Evolutionary conservation across 805 yeast species (phyloP).

Genomic region (Nakazawaea wickerhamii): DNA sequence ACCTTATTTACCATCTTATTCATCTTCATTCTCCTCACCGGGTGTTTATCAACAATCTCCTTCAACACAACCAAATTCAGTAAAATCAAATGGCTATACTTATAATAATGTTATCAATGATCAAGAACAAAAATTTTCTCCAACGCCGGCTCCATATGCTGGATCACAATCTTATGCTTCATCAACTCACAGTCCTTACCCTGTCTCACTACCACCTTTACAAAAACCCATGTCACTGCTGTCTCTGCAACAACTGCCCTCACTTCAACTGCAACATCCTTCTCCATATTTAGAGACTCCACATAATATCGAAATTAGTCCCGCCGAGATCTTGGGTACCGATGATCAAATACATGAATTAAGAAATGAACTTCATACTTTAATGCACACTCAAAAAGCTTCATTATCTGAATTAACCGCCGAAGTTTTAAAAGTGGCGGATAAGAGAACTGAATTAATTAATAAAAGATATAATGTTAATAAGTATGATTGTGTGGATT

Average conservation of each 20-base stretch:
- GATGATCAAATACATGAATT: conserved; percentile 27
- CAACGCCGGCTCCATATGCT: neutral
- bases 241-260: no score
- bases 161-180: neutral
- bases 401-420: conserved; percentile 39
- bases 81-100: neutral
- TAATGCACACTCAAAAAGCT: conserved; percentile 28
- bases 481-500: conserved; percentile 44
- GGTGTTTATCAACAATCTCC: conserved; percentile 1
- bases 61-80: neutral
- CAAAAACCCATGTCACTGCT: neutral
- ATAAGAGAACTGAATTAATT: conserved; percentile 31
- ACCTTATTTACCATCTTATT: conserved; percentile 1
- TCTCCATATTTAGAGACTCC: conserved; percentile 7
- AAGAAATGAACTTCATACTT: conserved; percentile 35
- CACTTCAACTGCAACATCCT: neutral
- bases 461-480: conserved; percentile 19
- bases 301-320: conserved; percentile 3
- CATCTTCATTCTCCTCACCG: neutral
- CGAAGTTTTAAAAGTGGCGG: conserved; percentile 40
- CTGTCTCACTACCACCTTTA: conserved; percentile 3
- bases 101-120: neutral
- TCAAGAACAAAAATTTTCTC: neutral
- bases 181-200: neutral
- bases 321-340: neutral